Base-by-base conservation (phyloP, 106 monocot genomes). In the Apostasia shenzhenica region DNA sequence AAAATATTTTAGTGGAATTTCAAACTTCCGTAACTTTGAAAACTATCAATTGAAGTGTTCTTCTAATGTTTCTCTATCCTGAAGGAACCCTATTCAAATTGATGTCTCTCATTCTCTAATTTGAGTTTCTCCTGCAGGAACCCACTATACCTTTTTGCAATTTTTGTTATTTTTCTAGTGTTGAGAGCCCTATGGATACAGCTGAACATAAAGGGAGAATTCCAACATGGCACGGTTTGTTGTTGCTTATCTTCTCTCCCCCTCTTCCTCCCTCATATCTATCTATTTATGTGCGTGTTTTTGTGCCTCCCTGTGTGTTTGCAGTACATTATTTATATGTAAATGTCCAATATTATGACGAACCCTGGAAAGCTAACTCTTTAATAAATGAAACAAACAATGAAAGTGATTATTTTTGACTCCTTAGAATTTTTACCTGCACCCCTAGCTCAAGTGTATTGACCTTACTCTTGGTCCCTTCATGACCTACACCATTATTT, bases 101-200 rank as follows among this genome's bases (percentile, higher is more conserved):
- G 1, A 1, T 52, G 52, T 52, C 11, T 52, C 6, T 52, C 11
- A 8, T 52, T 11, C 52, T 5, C 52, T 52, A 3, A 52, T 52
- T 52, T 52, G 6, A 2, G 6, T 8, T 52, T 70, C 60, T 54
- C 54, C 10, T 14, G 49, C 80, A 91, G 90, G 76, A 86, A 91
- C 58, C 86, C 83, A 55, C 54, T 91, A 37, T 91, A 91, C 68
- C 76, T 86, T 10, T 43, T 81, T 57, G 73, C 74, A 7, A 14
- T 91, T 11, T 81, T 91, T 72, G 77, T 91, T 65, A 13, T 59
- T 53, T 83, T 76, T 49, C 45, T 91, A 48, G 1, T 91, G n/a
- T 67, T 61, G 8, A 81, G 62, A 66, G 90, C 86, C 14, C 55
- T 86, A 54, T 91, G 90, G 90, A 54, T 83, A 12, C 83, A 83